Base-by-base conservation (phyloP, 2,329 filamentous ascomycete genomes). In the Aspergillus sp. region DNA sequence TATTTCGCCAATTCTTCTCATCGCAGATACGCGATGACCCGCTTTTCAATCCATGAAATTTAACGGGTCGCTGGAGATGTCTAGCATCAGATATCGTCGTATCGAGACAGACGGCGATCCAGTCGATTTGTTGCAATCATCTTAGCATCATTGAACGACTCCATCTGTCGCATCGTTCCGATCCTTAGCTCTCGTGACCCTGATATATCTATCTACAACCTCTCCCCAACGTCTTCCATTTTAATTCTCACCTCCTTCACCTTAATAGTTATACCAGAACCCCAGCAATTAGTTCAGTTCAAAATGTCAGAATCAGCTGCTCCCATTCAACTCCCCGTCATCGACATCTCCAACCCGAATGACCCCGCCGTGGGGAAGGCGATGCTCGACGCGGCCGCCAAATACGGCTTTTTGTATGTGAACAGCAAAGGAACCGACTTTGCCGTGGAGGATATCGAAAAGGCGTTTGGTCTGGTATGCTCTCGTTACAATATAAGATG, bases 341-440 rank as follows among this genome's bases (percentile, higher is more conserved):
- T 97, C 55, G 86, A 96, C 64, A 83, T 95, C 51, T 84, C 82
- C 4, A 74, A 77, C 12, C 71, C 76, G 5, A 73, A 75, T 27
- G 73, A 85, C 51, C 70, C 77, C 46, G 61, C 63, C n/a, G 85
- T 86, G 40, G 80, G 80, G 43, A 77, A 82, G 50, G 76, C 75
- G 44, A 71, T 97, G 34, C 81, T 96, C 34, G 78, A 86, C 48
- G 91, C 91, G 1, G 90, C 90, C 2, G 79, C 82, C 32, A 82
- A 84, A 42, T 85, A 90, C 67, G 91, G 91, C 48, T 97, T 97
- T 66, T 80, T 96, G 48, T 97, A 93, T 63, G 82, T 97, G 58
- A 84, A 82, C 60, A 90, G 88, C 59, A 77, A 81, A 19, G 85
- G 83, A 35, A 73, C 75, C 9, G 81, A 85, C 47, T 88, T 96